Evolutionary conservation across 2,329 filamentous ascomycete species (phyloP), one percentile per base, ranked within the genome.

Genomic region (Phialophora verrucosa): DNA sequence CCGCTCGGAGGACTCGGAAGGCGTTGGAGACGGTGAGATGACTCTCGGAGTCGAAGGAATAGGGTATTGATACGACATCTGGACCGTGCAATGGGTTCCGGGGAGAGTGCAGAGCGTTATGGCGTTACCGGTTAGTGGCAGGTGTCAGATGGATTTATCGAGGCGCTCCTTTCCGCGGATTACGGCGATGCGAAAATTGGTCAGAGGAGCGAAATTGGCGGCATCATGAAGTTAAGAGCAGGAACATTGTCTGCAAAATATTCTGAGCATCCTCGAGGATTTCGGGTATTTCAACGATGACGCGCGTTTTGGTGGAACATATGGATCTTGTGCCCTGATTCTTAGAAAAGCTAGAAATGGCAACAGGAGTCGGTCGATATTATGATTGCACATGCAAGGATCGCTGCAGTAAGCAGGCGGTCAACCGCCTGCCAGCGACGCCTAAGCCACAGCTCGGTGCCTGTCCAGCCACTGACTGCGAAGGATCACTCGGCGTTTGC

Each of bases 1-100:
- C 70, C 69, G 74, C 50, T 83, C 81, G 69, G 83, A 83, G 35
- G 76, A 77, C 64, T 89, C 87, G 25, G 87, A 89, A 1, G 88
- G 88, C 1, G 90, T 90, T 49, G 93, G 93, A 63, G 92, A 95
- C 49, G 93, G 93, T 12, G 92, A 96, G 73, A 95, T 96, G 72
- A 97, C 91, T 75, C 92, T 90, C 74, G 93, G 93, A 64, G 90
- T 95, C 64, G 86, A 85, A 64, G 93, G 93, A 65, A 95, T 83
- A 72, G 83, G 81, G 70, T 85, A 81, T 73, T 82, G 80, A 56
- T 76, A 75, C 25, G 82, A 80, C 76, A 85, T 85, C 53, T 58
- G 49, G 51, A 54, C 35, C 27, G 27, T 53, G 32, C 47, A 27
- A n/a, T 44, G 58, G 27, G 35, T 42, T 44, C 55, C 53, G 51